phyloP scores from a whole-genome alignment of 768 basidiomycete genomes.

The Chalciporus sphaerocephalus region DNA sequence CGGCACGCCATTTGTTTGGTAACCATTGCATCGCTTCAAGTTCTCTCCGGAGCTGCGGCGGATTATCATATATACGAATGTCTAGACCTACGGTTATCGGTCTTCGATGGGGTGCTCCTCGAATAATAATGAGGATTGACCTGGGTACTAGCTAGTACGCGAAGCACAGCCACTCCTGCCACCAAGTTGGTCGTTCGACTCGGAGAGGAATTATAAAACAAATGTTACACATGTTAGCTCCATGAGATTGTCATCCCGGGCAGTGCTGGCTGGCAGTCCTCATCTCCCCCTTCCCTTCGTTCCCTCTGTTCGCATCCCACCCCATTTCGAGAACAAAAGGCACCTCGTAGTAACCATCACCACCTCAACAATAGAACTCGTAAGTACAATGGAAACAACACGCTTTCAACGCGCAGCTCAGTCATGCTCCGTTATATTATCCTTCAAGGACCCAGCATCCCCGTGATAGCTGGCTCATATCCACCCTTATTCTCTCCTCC shows the following conservation, averaged over 20 bases:
- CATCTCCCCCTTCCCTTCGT: not conserved
- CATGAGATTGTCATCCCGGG: not conserved
- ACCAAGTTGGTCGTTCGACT: too few relatives aligned
- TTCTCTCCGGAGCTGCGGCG: too few relatives aligned
- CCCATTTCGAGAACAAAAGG: constrained; percentile 18
- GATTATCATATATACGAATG: too few relatives aligned
- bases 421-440: constrained; percentile 22
- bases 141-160: too few relatives aligned
- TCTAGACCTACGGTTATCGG: too few relatives aligned
- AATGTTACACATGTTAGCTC: not conserved
- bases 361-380: constrained; percentile 31
- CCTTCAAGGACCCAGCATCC: constrained; percentile 7
- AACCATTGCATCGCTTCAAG: too few relatives aligned
- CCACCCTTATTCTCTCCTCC: constrained; percentile 11
- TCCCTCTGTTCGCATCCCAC: too few relatives aligned
- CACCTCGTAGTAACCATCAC: constrained; percentile 22
- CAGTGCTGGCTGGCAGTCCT: not conserved
- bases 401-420: constrained; percentile 27
- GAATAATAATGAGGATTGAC: too few relatives aligned
- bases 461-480: constrained; percentile 29
- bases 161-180: constrained; percentile 10
- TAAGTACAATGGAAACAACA: constrained; percentile 32
- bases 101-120: too few relatives aligned
- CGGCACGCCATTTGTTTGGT: too few relatives aligned
- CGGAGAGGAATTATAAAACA: not conserved